A percentile compares a stretch with the other conserved stretches of the same genome.
These are phyloP conservation scores for Hyparrhenia diplandra DNA, from an alignment of 176 grass and related monocot species.

Conservation along the genomic window DNA sequence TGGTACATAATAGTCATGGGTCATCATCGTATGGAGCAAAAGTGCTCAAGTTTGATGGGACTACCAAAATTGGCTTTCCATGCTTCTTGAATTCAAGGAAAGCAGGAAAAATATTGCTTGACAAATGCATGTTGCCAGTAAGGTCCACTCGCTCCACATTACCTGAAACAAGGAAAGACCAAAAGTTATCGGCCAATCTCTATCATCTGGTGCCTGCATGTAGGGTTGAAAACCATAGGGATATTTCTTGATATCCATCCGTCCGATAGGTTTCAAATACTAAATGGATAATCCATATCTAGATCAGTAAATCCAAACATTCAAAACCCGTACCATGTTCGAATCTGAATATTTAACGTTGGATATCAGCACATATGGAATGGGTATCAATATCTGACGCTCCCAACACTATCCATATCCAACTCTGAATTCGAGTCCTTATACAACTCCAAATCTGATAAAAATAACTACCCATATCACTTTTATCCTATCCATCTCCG, in stretches of 20 bases:
- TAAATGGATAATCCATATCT: background rate
- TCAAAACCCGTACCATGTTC: background rate
- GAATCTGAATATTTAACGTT: background rate
- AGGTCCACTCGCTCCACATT: conserved; percentile 43
- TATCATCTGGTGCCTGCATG: background rate
- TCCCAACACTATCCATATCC: background rate
- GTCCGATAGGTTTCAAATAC: background rate
- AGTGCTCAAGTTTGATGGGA: background rate
- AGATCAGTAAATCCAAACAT: background rate
- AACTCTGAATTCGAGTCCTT: background rate
- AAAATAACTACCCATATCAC: background rate
- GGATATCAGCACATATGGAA: background rate
- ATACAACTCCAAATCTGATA: background rate
- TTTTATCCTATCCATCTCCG: background rate
- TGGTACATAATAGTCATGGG: background rate
- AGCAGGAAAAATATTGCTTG: conserved; percentile 5
- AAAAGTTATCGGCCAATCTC: background rate
- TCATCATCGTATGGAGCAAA: conserved; percentile 45
- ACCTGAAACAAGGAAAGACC: conserved; percentile 22
- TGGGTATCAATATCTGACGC: background rate
- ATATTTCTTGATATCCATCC: background rate
- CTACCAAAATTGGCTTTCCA: conserved; percentile 38
- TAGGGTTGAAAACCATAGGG: background rate
- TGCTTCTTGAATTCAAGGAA: conserved; percentile 39
- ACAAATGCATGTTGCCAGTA: conserved; percentile 37